Evolutionary conservation across 164 flowering plant species (phyloP), one percentile per base, ranked within the genome.

Genomic region (Chimonanthus praecox): DNA sequence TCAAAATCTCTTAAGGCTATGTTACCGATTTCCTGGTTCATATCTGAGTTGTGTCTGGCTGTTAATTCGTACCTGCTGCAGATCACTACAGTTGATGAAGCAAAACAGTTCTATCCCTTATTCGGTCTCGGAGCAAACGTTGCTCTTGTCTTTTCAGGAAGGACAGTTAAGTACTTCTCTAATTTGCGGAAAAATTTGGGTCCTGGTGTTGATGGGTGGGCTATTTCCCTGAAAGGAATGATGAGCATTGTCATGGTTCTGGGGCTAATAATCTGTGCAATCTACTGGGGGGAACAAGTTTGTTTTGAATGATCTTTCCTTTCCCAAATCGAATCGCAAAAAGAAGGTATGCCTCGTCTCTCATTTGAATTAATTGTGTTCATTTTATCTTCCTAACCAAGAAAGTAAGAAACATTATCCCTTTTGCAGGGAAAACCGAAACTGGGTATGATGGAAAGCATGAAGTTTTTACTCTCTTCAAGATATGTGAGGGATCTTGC

Each of bases 171-270:
- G 84, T 93, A 88, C 78, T 93, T 95, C 84, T 93, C 99, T 21
- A 87, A 85, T 68, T 58, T 95, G 87, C 87, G 99, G 71, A 72
- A 83, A 70, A 85, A 78, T 72, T 84, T 95, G 83, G 97, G 91
- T 58, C 99, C 98, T 61, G 98, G 99, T 68, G 94, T 95, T 67
- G 99, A 95, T 85, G 99, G 99, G 63, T 95, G 99, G 99, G 98
- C 99, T 54, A 21, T 95, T 46, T 95, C 98, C 58, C 83, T 95
- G n/a, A 93, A 83, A 78, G 98, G 83, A 75, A 95, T 95, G 99
- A 93, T 95, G 98, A 85, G 93, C 78, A 93, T 93, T 78, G 98
- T 93, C 44, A 97, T 95, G 72, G 8, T 77, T 61, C 86, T 95
- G 91, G 99, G 99, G 49, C 76, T 93, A 13, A 75, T 82, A 4